Evolutionary conservation across 768 basidiomycete genomes (phyloP), one percentile per base, ranked within the genome.

Genomic region (Boletales sp.): DNA sequence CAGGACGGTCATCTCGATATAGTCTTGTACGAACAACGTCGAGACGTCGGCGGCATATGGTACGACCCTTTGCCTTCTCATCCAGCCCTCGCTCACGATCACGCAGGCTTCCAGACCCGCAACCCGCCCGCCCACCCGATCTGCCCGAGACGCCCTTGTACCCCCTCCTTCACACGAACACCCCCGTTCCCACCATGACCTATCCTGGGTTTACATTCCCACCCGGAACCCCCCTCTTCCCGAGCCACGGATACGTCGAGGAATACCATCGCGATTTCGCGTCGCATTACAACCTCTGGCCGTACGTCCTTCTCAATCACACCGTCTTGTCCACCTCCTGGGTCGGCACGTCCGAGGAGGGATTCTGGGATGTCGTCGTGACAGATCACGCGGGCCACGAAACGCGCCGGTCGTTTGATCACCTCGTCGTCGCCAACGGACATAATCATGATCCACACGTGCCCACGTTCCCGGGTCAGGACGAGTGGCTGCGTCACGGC

Each of bases 31-130:
- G 83, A 85, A 56, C 73, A 79, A 59, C 71, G 79, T 31, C 60
- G 64, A 33, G 72, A 70, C 54, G 69, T 83, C 5, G 82, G 79
- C n/a, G 82, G 83, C 12, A 63, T 84, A 44, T 84, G 82, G 82
- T 75, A 53, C 36, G 68, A 34, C 9, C 9, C 30, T 37, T 35
- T 17, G 31, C 34, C 19, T 8, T 4, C 18, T 7, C 12, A 5
- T 15, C 11, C 10, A 34, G 12, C 7, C 11, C 34, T 12, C 13
- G 12, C 34, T 34, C 34, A 34, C 3, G 34, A 13, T 3, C 39
- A 36, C 15, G 19, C 45, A 71, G 72, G 70, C 61, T 75, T 2
- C 66, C 67, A 9, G 73, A 76, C 15, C 50, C 57, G 3, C 53
- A 59, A 6, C 45, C 50, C 14, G 58, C 68, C 2, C 55, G 58